Conservation (phyloP, 1,139 yeast species). For the Kurtzmaniella quercitrusa region DNA sequence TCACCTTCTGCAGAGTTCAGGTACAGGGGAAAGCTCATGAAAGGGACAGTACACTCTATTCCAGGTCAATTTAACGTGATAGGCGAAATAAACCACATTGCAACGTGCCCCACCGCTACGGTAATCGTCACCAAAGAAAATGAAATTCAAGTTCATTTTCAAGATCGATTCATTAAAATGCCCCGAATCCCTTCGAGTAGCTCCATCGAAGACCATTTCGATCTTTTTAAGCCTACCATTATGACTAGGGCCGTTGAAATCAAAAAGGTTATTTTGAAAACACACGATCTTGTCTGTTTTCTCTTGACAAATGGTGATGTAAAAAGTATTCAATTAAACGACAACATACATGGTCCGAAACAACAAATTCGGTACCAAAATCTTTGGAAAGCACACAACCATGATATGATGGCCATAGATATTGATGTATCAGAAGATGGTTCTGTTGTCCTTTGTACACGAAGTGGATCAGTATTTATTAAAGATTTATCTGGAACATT, state of each 20-base stretch:
- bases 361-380: conserved; percentile 18
- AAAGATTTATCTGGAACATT: conserved; percentile 18
- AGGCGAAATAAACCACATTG: conserved; percentile 52
- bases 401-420: conserved; percentile 51
- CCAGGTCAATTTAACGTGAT: conserved; percentile 47
- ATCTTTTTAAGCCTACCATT: conserved; percentile 48
- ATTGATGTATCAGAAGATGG: conserved; percentile 70
- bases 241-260: conserved; percentile 39
- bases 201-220: conserved; percentile 41
- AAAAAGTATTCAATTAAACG: conserved; percentile 27
- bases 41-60: conserved; percentile 30
- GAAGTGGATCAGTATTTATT: conserved; percentile 60
- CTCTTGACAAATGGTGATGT: conserved; percentile 53
- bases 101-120: conserved; percentile 71
- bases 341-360: conserved; percentile 27
- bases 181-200: conserved; percentile 36
- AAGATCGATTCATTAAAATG: conserved; percentile 52
- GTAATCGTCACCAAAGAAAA: conserved; percentile 57
- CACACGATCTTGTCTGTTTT: conserved; percentile 36
- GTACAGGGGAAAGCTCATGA: conserved; percentile 23
- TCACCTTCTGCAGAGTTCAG: conserved; percentile 20
- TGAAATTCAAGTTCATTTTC: conserved; percentile 61
- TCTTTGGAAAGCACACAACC: conserved; percentile 54
- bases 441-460: conserved; percentile 61
- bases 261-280: conserved; percentile 30